These are phyloP conservation scores for Aspergillus ellipticus DNA, from an alignment of 495 filamentous ascomycete species.

Conservation along the genomic window DNA sequence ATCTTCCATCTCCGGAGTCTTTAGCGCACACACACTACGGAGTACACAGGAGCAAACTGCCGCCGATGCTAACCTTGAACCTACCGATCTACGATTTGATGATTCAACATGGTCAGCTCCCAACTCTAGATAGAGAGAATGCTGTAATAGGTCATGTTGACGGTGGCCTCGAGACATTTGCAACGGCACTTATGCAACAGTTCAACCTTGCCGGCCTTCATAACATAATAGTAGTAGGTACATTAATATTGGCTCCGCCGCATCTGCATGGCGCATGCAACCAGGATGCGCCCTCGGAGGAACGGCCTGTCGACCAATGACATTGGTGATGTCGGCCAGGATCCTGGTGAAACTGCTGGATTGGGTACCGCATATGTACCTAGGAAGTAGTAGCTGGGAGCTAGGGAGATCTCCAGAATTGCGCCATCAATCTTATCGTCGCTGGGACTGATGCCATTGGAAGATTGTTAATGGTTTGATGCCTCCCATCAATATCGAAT, in stretches of 20 bases:
- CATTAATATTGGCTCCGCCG: background rate
- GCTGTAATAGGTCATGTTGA: background rate
- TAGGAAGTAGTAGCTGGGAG: slow-evolving; percentile 1
- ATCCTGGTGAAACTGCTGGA: slow-evolving; percentile 1
- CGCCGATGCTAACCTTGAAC: too few species aligned
- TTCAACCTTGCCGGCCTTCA: background rate
- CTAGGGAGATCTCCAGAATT: slow-evolving; percentile 37
- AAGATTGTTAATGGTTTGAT: background rate
- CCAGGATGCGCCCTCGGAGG: background rate
- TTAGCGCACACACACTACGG: too few species aligned
- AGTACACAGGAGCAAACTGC: too few species aligned
- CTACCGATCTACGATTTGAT: background rate
- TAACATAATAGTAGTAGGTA: background rate
- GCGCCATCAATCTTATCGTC: slow-evolving; percentile 33
- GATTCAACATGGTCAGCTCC: background rate
- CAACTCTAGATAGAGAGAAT: background rate
- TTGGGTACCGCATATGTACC: background rate
- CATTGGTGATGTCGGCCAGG: background rate
- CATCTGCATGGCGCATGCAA: background rate
- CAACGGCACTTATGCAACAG: background rate
- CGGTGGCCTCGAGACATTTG: background rate
- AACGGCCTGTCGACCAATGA: background rate
- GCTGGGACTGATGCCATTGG: background rate
- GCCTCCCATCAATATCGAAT: background rate
- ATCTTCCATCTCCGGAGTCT: too few species aligned